Evolutionary conservation across 371 early-diverging fungal species (phyloP).

Genomic region (Zopfochytrium polystomum): DNA sequence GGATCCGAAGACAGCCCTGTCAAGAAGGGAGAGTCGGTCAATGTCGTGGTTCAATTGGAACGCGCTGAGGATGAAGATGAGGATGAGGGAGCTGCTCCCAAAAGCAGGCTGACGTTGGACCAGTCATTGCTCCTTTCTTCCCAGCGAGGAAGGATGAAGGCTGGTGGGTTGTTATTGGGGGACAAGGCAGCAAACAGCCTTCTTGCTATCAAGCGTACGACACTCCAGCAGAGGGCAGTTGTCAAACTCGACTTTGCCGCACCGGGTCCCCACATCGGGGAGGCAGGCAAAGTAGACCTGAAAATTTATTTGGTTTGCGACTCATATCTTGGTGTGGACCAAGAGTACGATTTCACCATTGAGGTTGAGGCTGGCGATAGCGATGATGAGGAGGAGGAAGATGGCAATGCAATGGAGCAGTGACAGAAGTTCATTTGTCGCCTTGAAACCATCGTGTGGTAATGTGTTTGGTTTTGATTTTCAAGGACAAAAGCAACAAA

Average conservation of each 20-base stretch:
- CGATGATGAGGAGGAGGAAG: too few species aligned
- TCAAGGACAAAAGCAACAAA: too few species aligned
- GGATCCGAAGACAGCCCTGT: too few species aligned
- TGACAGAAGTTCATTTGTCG: too few species aligned
- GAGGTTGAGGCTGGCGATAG: slow-evolving; percentile 34
- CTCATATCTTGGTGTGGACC: slow-evolving; percentile 88
- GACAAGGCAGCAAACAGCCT: slow-evolving; percentile 74
- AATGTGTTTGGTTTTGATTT: too few species aligned
- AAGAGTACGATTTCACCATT: slow-evolving; percentile 76
- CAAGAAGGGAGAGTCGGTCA: slow-evolving; percentile 48
- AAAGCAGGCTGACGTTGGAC: slow-evolving; percentile 50
- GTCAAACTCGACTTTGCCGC: slow-evolving; percentile 79
- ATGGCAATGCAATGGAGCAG: too few species aligned
- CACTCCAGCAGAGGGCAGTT: slow-evolving; percentile 62
- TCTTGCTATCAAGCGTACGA: slow-evolving; percentile 85
- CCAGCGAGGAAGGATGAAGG: slow-evolving; percentile 88
- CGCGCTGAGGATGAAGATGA: slow-evolving; percentile 88
- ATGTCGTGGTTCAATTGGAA: slow-evolving; percentile 67
- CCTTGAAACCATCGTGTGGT: too few species aligned
- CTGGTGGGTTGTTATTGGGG: slow-evolving; percentile 96
- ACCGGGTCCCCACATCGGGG: slow-evolving; percentile 55
- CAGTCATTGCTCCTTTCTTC: slow-evolving; percentile 88
- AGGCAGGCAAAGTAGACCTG: slow-evolving; percentile 62
- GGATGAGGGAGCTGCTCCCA: slow-evolving; percentile 57
- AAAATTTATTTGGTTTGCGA: slow-evolving; percentile 92